Conservation (phyloP, 805 yeast species). For the Cyberlindnera lachancei region DNA sequence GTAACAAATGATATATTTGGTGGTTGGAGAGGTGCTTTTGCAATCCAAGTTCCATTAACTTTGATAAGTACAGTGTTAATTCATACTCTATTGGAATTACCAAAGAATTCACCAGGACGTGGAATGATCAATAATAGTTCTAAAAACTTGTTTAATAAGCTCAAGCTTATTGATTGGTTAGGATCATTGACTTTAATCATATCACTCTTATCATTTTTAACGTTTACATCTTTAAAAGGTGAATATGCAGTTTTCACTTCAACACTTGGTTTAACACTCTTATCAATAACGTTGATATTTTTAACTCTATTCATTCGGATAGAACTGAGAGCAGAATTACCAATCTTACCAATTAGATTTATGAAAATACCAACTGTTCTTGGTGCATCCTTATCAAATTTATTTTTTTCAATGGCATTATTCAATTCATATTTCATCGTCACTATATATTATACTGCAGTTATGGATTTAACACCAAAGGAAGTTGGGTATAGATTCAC, state of each 20-base stretch:
- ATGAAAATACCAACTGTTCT: conserved; percentile 51
- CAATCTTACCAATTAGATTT: conserved; percentile 54
- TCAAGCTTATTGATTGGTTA: conserved; percentile 47
- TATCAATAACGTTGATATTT: conserved; percentile 30
- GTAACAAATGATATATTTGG: conserved; percentile 26
- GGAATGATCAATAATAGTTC: conserved; percentile 45
- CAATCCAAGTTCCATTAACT: conserved; percentile 46
- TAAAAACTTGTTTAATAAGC: conserved; percentile 34
- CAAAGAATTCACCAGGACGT: conserved; percentile 43
- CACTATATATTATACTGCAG: conserved; percentile 56
- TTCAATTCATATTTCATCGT: conserved; percentile 44
- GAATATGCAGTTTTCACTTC: conserved; percentile 35
- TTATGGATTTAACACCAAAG: conserved; percentile 43
- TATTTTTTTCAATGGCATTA: conserved; percentile 37
- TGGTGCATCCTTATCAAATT: conserved; percentile 57
- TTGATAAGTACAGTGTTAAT: conserved; percentile 33
- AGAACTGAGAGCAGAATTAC: conserved; percentile 41
- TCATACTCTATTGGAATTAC: conserved; percentile 35
- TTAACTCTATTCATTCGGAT: conserved; percentile 35
- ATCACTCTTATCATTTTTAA: conserved; percentile 37
- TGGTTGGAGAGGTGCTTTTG: conserved; percentile 48
- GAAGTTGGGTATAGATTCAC: conserved; percentile 52
- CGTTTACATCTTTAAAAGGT: conserved; percentile 49
- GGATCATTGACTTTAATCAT: conserved; percentile 41
- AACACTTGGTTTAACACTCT: conserved; percentile 23